Conservation (phyloP, 371 early-diverging fungal species). For the Lichtheimia ornata region DNA sequence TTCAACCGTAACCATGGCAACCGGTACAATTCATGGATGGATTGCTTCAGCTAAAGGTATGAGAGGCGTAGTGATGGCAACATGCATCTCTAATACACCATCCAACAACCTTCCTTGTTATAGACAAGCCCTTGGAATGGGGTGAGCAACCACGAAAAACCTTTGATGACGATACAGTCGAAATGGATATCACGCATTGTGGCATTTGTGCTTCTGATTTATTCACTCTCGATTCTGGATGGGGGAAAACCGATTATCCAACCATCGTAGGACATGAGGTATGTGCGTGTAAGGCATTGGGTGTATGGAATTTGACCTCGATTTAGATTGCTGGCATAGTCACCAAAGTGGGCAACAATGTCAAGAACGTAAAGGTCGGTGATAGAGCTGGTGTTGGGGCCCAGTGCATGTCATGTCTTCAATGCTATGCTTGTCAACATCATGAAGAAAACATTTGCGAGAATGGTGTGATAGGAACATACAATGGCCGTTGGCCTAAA, state of each 20-base stretch:
- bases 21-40: conserved; percentile 32
- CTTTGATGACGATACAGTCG: conserved; percentile 54
- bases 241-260: conserved; percentile 67
- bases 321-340: conserved; percentile 56
- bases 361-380: conserved; percentile 61
- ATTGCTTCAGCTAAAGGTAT: conserved; percentile 28
- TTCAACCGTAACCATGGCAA: not conserved
- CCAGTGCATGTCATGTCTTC: conserved; percentile 52
- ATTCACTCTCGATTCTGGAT: conserved; percentile 70
- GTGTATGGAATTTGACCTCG: not conserved
- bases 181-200: conserved; percentile 63
- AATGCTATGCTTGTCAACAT: conserved; percentile 26
- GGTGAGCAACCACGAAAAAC: conserved; percentile 20
- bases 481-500: conserved; percentile 50
- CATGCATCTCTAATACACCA: not conserved
- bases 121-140: conserved; percentile 24
- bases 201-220: conserved; percentile 39
- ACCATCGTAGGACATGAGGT: conserved; percentile 59
- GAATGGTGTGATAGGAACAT: conserved; percentile 17
- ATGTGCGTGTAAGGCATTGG: not conserved
- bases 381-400: conserved; percentile 75
- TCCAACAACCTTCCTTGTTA: not conserved
- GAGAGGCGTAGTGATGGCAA: not conserved
- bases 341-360: conserved; percentile 52
- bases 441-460: conserved; percentile 29